Evolutionary conservation across 2,329 filamentous ascomycete genomes (phyloP).

Genomic region (Fonsecaea erecta): DNA sequence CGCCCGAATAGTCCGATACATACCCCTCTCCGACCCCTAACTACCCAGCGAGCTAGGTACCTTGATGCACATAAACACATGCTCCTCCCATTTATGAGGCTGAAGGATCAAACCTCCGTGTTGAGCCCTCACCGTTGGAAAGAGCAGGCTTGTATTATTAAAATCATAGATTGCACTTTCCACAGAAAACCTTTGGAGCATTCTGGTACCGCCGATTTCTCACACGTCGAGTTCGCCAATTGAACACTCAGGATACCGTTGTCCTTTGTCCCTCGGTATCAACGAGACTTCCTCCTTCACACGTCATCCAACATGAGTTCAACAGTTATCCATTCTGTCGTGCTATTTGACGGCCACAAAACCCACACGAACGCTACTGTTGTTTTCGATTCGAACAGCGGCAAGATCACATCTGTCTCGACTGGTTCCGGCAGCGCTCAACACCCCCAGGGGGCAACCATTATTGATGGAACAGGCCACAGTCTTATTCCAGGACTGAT

Average conservation of each 20-base stretch:
- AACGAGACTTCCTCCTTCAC: neutral
- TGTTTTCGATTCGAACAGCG: conserved; percentile 32
- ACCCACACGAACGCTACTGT: conserved; percentile 32
- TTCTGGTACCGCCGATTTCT: neutral
- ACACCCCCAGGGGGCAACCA: conserved; percentile 27
- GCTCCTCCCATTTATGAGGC: neutral
- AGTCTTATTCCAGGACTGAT: conserved; percentile 37
- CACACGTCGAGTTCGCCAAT: neutral
- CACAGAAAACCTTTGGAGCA: neutral
- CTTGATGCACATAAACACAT: no score
- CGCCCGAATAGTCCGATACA: neutral
- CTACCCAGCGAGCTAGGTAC: no score
- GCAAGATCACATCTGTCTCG: conserved; percentile 34
- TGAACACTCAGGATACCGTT: neutral
- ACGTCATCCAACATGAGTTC: conserved; percentile 19
- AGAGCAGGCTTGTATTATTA: neutral
- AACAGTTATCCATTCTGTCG: conserved; percentile 33
- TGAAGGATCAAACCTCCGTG: neutral
- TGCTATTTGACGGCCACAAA: conserved; percentile 34
- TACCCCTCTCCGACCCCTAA: neutral
- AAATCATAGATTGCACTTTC: neutral
- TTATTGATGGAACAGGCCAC: conserved; percentile 36
- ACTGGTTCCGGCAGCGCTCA: conserved; percentile 15
- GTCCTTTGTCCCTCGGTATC: neutral
- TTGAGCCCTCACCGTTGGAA: neutral